A percentile compares a stretch with the other conserved stretches of the same genome.
Conservation (phyloP, 2,329 filamentous ascomycete species). For the Elsinoe fawcettii region DNA sequence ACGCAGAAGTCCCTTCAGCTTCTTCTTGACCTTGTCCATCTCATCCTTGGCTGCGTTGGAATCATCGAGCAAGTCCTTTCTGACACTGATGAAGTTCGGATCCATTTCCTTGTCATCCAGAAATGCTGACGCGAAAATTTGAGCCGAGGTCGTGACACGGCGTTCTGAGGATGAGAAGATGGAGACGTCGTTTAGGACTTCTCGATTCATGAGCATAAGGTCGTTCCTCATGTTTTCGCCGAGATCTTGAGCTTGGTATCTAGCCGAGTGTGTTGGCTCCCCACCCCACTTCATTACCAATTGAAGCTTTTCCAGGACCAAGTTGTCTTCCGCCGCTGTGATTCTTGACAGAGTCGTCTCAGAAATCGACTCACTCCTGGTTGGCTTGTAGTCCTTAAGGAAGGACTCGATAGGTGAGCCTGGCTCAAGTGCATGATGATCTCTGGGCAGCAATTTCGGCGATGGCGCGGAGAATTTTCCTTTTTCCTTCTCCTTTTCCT, state of each 20-base stretch:
- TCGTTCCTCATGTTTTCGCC: conserved; percentile 96
- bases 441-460: conserved; percentile 13
- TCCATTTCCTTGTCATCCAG: conserved; percentile 77
- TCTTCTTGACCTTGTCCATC: conserved; percentile 99
- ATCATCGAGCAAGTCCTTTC: conserved; percentile 92
- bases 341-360: conserved; percentile 90
- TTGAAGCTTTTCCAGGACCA: conserved; percentile 91
- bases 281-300: conserved; percentile 99
- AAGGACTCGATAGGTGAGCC: neutral
- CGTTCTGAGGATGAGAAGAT: conserved; percentile 95
- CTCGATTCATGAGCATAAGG: conserved; percentile 81
- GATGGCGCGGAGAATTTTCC: conserved; percentile 20
- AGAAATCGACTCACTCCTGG: conserved; percentile 74
- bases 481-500: neutral
- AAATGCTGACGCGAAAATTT: conserved; percentile 91
- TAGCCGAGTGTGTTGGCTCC: conserved; percentile 92
- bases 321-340: conserved; percentile 83
- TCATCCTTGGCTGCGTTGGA: conserved; percentile 98
- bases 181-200: conserved; percentile 83
- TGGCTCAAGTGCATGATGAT: conserved; percentile 21
- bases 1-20: conserved; percentile 83
- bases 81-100: conserved; percentile 77
- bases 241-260: conserved; percentile 91
- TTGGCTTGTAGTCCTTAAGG: conserved; percentile 37
- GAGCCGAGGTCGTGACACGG: conserved; percentile 87